Conservation (phyloP, 345 rosid species). For the Tarenaya hassleriana region DNA sequence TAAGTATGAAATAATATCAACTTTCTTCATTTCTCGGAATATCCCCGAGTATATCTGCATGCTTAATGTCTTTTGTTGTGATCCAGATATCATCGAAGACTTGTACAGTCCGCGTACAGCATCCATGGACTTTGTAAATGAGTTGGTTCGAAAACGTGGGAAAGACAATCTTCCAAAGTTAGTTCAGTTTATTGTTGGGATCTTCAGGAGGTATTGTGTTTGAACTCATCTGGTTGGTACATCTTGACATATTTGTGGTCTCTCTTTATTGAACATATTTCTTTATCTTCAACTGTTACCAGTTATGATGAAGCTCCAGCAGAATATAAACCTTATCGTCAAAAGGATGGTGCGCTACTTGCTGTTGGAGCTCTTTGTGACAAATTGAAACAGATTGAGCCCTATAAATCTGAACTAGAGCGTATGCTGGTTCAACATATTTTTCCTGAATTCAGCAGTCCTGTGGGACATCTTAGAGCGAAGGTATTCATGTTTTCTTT, state of each 20-base stretch:
- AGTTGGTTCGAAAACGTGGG: constrained; percentile 91
- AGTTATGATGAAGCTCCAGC: constrained; percentile 77
- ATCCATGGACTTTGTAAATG: constrained; percentile 96
- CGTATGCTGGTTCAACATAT: constrained; percentile 94
- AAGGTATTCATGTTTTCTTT: constrained; percentile 50
- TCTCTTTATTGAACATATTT: constrained; percentile 11
- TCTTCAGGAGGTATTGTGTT: constrained; percentile 66
- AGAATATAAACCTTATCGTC: constrained; percentile 74
- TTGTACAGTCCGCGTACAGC: constrained; percentile 98
- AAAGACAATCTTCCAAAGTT: constrained; percentile 86
- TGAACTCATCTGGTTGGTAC: background rate
- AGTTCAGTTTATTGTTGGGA: constrained; percentile 65
- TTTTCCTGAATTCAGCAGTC: constrained; percentile 92
- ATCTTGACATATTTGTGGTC: constrained; percentile 1
- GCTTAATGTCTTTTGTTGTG: too few relatives aligned
- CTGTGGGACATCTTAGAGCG: constrained; percentile 94
- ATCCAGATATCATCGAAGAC: constrained; percentile 99
- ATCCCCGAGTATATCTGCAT: constrained; percentile 16
- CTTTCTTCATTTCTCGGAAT: too few relatives aligned
- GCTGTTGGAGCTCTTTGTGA: constrained; percentile 99
- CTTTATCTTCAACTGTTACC: background rate
- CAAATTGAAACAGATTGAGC: constrained; percentile 89
- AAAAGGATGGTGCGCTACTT: constrained; percentile 96
- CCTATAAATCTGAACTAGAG: constrained; percentile 90
- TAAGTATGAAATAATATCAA: too few relatives aligned